Base-by-base conservation (phyloP, 192 early-diverging fungal genomes). In the Backusella tarrabulga region DNA sequence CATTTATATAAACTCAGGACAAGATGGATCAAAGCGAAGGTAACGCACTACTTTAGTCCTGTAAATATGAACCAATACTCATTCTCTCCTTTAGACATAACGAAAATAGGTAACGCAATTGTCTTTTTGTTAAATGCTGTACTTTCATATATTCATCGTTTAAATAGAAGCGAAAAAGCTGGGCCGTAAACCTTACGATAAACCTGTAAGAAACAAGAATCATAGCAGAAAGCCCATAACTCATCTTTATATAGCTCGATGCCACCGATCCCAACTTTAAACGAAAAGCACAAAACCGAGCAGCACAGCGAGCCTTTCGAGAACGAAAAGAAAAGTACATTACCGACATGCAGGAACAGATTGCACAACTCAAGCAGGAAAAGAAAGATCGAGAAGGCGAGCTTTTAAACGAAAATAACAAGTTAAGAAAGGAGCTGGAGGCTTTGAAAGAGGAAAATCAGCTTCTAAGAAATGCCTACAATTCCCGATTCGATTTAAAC, bases 251-350 rank as follows among this genome's bases (percentile, higher is more conserved):
- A 44, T 63, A 63, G 56, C 26, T 63, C 23, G 56, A 63, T 23
- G 23, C 29, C 26, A 29, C 23, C 8, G 56, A 63, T 63, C 56
- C 56, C 19, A 63, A 63, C 11, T 63, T 63, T 21, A 70, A 70
- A 26, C 68, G 68, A n/a, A 70, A 40, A 12, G 35, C 34, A 38
- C 68, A 70, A 23, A 70, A 70, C 68, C 14, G 68, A 41, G 68
- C 68, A 9, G 68, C 68, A 14, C 68, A 70, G 12, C 68, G 68
- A 36, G 68, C 68, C 19, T 70, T 70, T 26, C 35, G 68, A 21
- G 35, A 70, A 6, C 14, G 68, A 23, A 70, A 70, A 40, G 68
- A 70, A 36, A 36, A 42, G 34, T 41, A 38, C 35, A 21, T 70
- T 42, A 36, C 35, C 36, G 23, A 70, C 7, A 36, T 36, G 68